Base-by-base conservation (phyloP, 2,329 filamentous ascomycete species). In the Penicillium sclerotiorum region DNA sequence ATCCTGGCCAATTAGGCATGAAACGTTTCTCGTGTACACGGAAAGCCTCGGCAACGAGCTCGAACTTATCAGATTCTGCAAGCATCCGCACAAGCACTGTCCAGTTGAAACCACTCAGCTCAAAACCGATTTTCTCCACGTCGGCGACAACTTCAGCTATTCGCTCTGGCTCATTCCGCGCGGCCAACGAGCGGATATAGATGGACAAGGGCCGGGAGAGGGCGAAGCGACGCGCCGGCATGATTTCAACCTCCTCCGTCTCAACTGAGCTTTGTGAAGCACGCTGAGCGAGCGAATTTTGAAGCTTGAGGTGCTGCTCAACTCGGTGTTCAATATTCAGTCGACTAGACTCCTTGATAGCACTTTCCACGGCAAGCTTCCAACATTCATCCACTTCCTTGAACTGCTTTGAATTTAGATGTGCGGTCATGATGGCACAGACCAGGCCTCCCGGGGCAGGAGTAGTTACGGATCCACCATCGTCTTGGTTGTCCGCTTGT, bases 1-100 rank as follows among this genome's bases (percentile, higher is more conserved):
- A 96, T 20, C 90, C 90, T 9, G 82, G 81, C 81, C 91, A 96
- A 27, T 82, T 78, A 1, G 82, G 79, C 81, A 96, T 95, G 47
- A 97, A 84, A 52, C 84, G 82, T 21, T 78, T 73, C 73, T 97
- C 93, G 65, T 89, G 93, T 44, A 86, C 72, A 18, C 74, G 66
- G 71, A 94, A 95, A 30, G 91, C 91, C 17, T 66, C 56, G 11
- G 70, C 20, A 45, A 71, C 69, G 49, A 86, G 77, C 40, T 82
- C 72, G 60, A 81, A 80, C 38, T 80, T 77, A 38, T 80, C 78
- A 46, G 84, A 77, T 12, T 77, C 74, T 20, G 84, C 82, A 22
- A 96, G 82, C 43, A 79, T 71, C 60, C 87, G 83, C 47, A 96
- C 80, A 56, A 89, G 85, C 43, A 81, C 78, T 66, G 95, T 94